phyloP scores from a whole-genome alignment of 2,329 filamentous ascomycete species.

The Neonectria neomacrospora region DNA sequence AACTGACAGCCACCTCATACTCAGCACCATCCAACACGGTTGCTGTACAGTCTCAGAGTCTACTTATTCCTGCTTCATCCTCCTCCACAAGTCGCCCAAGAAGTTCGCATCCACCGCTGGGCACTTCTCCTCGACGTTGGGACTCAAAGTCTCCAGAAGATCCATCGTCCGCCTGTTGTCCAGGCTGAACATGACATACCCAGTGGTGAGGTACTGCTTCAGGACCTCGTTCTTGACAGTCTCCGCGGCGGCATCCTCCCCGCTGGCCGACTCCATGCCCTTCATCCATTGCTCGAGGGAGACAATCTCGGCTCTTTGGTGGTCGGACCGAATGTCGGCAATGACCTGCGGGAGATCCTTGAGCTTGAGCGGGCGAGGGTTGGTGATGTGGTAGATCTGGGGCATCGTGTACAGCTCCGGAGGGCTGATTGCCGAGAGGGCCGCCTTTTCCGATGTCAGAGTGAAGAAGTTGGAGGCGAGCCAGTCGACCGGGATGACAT shows the following conservation, averaged over 20 bases:
- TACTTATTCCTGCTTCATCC: slow-evolving; percentile 35
- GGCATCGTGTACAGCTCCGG: slow-evolving; percentile 20
- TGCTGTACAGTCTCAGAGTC: not conserved
- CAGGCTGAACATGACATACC: slow-evolving; percentile 41
- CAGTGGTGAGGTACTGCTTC: slow-evolving; percentile 37
- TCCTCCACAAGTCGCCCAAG: slow-evolving; percentile 27
- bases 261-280: slow-evolving; percentile 25
- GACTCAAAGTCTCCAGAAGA: slow-evolving; percentile 32
- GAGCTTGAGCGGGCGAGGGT: slow-evolving; percentile 38
- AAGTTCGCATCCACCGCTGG: slow-evolving; percentile 36
- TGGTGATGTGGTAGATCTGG: slow-evolving; percentile 39
- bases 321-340: slow-evolving; percentile 29
- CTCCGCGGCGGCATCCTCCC: slow-evolving; percentile 28
- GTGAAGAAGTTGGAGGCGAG: slow-evolving; percentile 35
- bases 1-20: not conserved
- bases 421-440: slow-evolving; percentile 7
- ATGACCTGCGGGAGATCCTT: slow-evolving; percentile 37
- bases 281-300: slow-evolving; percentile 33
- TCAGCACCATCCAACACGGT: not conserved
- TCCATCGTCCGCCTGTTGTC: slow-evolving; percentile 34
- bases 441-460: slow-evolving; percentile 31
- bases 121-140: slow-evolving; percentile 32
- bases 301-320: slow-evolving; percentile 25
- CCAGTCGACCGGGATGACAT: slow-evolving; percentile 41
- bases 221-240: slow-evolving; percentile 37